These are phyloP conservation scores for Sphenostylis stenocarpa DNA, from an alignment of 306 rosid species.

Conservation along the genomic window DNA sequence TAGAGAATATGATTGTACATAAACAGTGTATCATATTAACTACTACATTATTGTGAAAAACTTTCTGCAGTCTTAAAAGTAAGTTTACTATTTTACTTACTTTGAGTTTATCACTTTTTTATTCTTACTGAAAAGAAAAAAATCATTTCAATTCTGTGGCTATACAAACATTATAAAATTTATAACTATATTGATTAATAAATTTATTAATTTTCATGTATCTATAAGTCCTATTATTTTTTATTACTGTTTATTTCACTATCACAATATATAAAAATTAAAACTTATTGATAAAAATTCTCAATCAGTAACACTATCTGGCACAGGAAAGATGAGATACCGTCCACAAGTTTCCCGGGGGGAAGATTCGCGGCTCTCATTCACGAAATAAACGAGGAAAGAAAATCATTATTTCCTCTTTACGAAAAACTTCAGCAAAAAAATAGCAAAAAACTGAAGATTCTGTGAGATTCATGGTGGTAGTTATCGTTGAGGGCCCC, in stretches of 20 bases:
- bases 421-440: neutral
- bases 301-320: neutral
- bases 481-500: constrained; percentile 19
- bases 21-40: neutral
- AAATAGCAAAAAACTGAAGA: constrained; percentile 16
- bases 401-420: neutral
- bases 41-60: neutral
- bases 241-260: neutral
- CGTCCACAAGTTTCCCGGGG: constrained; percentile 42
- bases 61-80: neutral
- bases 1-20: constrained; percentile 38
- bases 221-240: neutral
- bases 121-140: neutral
- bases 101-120: neutral
- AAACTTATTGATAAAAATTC: neutral
- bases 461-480: constrained; percentile 42
- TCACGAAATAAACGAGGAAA: constrained; percentile 8
- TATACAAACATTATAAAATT: neutral
- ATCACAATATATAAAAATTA: neutral
- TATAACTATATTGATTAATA: neutral
- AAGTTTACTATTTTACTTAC: neutral
- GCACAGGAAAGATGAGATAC: neutral
- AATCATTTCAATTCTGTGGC: neutral
- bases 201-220: too few species aligned
- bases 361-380: neutral